Evolutionary conservation across 2,329 filamentous ascomycete species (phyloP).

Genomic region (Dendryphion nanum): DNA sequence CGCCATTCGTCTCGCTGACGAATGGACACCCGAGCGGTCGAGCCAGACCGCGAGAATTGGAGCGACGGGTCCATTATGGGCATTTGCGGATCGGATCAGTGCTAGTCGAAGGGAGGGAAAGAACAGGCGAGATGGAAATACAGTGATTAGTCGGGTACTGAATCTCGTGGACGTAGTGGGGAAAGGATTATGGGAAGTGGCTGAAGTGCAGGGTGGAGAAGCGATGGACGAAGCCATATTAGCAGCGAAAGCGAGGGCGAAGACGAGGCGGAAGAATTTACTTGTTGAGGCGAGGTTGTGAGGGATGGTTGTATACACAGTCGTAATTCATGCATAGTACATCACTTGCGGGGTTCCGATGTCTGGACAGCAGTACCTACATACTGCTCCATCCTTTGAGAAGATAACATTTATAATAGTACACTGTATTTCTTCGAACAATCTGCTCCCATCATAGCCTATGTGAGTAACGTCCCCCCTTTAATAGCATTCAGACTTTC

Average conservation of each 20-base stretch:
- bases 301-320: too few relatives aligned
- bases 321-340: too few relatives aligned
- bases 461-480: too few relatives aligned
- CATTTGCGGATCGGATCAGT: conserved; percentile 87
- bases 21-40: conserved; percentile 68
- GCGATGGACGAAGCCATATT: conserved; percentile 7
- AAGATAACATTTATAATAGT: too few relatives aligned
- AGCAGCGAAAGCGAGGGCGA: conserved; percentile 24
- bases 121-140: conserved; percentile 90
- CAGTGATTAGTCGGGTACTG: conserved; percentile 79
- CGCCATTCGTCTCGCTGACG: conserved; percentile 66
- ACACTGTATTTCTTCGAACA: too few relatives aligned
- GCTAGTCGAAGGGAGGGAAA: conserved; percentile 84
- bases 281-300: conserved; percentile 31
- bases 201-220: conserved; percentile 10
- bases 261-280: conserved; percentile 31
- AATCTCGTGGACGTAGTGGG: conserved; percentile 74
- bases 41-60: conserved; percentile 58
- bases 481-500: too few relatives aligned
- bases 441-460: too few relatives aligned
- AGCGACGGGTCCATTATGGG: conserved; percentile 78
- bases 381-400: too few relatives aligned
- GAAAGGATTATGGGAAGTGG: conserved; percentile 60
- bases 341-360: too few relatives aligned
- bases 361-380: too few relatives aligned